Conservation (phyloP, 2,329 filamentous ascomycete genomes). For the Colletotrichum neosansevieriae region DNA sequence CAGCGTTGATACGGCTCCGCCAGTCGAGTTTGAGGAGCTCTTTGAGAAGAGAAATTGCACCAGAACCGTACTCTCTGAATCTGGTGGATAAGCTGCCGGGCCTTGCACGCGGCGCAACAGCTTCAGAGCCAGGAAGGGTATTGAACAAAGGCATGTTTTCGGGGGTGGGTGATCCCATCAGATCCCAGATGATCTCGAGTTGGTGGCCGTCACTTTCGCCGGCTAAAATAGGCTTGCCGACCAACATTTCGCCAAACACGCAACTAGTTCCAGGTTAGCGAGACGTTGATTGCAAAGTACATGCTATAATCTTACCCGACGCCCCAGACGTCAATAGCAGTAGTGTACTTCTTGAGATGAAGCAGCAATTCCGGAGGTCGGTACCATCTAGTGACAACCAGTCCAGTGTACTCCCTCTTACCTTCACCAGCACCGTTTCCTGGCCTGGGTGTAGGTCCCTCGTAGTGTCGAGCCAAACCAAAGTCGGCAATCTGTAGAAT, state of each 20-base stretch:
- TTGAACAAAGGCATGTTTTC: slow-evolving; percentile 95
- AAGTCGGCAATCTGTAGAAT: slow-evolving; percentile 98
- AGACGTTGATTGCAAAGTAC: not conserved
- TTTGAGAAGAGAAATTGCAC: slow-evolving; percentile 82
- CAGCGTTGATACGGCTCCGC: slow-evolving; percentile 88
- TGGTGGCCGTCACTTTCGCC: slow-evolving; percentile 92
- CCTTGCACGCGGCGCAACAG: slow-evolving; percentile 72
- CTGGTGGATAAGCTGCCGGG: slow-evolving; percentile 75
- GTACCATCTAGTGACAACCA: slow-evolving; percentile 98
- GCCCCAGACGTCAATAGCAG: slow-evolving; percentile 98
- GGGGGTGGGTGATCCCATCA: slow-evolving; percentile 90
- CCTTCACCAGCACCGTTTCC: slow-evolving; percentile 87
- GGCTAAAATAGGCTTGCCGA: slow-evolving; percentile 90
- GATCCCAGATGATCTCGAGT: slow-evolving; percentile 91
- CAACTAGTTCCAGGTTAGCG: slow-evolving; percentile 68
- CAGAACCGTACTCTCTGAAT: slow-evolving; percentile 80
- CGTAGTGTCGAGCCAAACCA: slow-evolving; percentile 92
- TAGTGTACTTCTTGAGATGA: slow-evolving; percentile 91
- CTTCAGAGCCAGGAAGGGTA: slow-evolving; percentile 83
- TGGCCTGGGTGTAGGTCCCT: slow-evolving; percentile 81
- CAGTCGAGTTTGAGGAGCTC: slow-evolving; percentile 92
- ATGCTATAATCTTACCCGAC: slow-evolving; percentile 77
- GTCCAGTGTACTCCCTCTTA: slow-evolving; percentile 90
- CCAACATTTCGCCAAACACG: slow-evolving; percentile 98
- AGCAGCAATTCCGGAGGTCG: slow-evolving; percentile 92